Evolutionary conservation across 1,139 yeast species (phyloP).

Genomic region (Candida tetrigidarum): DNA sequence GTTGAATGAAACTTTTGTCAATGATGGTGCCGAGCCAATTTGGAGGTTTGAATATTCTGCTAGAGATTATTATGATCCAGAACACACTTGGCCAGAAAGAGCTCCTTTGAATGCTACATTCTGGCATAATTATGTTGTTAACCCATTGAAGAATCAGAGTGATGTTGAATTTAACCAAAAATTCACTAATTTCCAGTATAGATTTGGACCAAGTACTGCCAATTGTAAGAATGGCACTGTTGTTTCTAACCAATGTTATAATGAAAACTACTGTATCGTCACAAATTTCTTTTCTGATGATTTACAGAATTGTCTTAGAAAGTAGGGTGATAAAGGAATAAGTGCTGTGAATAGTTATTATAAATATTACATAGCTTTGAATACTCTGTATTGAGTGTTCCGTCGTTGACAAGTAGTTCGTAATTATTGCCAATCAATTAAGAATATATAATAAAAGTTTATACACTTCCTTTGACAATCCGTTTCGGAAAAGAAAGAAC

Average conservation of each 20-base stretch:
- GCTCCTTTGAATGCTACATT: slow-evolving; percentile 63
- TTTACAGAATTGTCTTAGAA: slow-evolving; percentile 15
- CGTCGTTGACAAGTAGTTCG: no score
- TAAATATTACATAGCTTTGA: no score
- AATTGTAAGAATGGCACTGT: slow-evolving; percentile 41
- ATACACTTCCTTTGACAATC: no score
- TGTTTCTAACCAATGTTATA: slow-evolving; percentile 15
- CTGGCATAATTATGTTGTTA: slow-evolving; percentile 51
- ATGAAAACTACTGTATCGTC: slow-evolving; percentile 44
- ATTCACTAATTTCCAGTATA: slow-evolving; percentile 51
- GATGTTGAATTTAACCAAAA: slow-evolving; percentile 47
- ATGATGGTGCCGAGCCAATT: slow-evolving; percentile 52
- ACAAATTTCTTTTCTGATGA: slow-evolving; percentile 17
- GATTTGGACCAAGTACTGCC: slow-evolving; percentile 56
- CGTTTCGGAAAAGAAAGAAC: no score
- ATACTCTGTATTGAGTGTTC: no score
- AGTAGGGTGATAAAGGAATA: no score
- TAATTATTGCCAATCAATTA: no score
- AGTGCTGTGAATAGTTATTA: no score
- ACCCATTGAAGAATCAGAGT: slow-evolving; percentile 34
- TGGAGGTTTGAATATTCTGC: slow-evolving; percentile 62
- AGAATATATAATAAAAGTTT: no score
- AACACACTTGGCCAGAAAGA: slow-evolving; percentile 49
- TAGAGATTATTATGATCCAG: slow-evolving; percentile 51
- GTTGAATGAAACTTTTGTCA: slow-evolving; percentile 54